Percentiles rank a stretch among this genome's conserved stretches.
Evolutionary conservation across 768 basidiomycete species (phyloP).

Genomic region (Pulveroboletus sp.): DNA sequence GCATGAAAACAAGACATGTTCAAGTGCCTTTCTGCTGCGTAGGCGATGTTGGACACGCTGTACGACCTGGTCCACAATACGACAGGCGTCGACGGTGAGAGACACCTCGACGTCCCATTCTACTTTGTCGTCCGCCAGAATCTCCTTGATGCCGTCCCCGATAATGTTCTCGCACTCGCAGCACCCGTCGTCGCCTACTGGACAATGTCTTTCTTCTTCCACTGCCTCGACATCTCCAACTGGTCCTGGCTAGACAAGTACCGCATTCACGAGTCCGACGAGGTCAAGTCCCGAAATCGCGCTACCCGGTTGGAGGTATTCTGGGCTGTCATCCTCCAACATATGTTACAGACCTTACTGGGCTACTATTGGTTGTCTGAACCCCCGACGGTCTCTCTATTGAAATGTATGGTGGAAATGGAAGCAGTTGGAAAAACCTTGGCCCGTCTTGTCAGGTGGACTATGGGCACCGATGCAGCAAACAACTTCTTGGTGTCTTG

Average conservation of each 20-base stretch:
- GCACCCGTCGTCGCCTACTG: slow-evolving; percentile 86
- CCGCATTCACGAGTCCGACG: slow-evolving; percentile 84
- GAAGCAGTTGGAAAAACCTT: slow-evolving; percentile 41
- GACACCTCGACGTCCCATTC: slow-evolving; percentile 47
- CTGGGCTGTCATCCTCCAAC: slow-evolving; percentile 81
- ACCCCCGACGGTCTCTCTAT: slow-evolving; percentile 25
- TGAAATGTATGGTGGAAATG: slow-evolving; percentile 43
- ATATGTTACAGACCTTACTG: slow-evolving; percentile 75
- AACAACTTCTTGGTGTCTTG: slow-evolving; percentile 33
- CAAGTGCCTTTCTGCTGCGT: no score
- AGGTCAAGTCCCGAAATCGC: slow-evolving; percentile 72
- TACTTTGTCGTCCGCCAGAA: slow-evolving; percentile 49
- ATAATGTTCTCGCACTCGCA: slow-evolving; percentile 67
- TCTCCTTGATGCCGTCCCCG: slow-evolving; percentile 59
- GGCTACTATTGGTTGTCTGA: slow-evolving; percentile 68
- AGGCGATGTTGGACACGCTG: slow-evolving; percentile 16
- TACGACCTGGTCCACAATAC: slow-evolving; percentile 31
- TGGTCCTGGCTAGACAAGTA: slow-evolving; percentile 80
- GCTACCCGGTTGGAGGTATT: slow-evolving; percentile 73
- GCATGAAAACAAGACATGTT: neutral
- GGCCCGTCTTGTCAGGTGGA: slow-evolving; percentile 34
- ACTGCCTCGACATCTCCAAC: slow-evolving; percentile 71
- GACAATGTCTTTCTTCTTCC: slow-evolving; percentile 76
- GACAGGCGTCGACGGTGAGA: slow-evolving; percentile 34
- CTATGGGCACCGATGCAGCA: slow-evolving; percentile 42